Evolutionary conservation across 495 filamentous ascomycete species (phyloP), one percentile per base, ranked within the genome.

Genomic region (Penicillium lagena): DNA sequence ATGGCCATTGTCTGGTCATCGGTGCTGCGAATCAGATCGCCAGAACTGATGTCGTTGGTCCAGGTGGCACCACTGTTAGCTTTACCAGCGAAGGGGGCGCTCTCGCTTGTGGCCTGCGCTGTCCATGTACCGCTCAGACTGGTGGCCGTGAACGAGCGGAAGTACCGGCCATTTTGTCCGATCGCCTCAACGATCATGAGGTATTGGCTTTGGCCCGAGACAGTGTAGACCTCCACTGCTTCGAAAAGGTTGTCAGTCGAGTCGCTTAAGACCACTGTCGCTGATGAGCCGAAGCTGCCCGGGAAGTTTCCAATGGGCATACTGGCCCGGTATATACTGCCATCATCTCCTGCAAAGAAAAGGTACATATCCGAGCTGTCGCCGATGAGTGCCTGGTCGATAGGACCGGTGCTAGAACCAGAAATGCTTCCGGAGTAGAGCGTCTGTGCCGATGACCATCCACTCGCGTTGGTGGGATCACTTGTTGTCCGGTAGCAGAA

Each of bases 181-280:
- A 81, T 79, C 0, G 73, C 59, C 58, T 85, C 81, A 47, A 83
- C 75, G 32, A 85, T 74, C 78, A 85, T 82, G 9, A 85, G 70
- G 42, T 77, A 80, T 32, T 66, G 41, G 35, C 58, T 69, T 47
- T 76, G 70, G 30, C 73, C 76, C 8, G 56, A 7, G 34, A 84
- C 56, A 7, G 71, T 81, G 64, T 83, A 85, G 15, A 83, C 79
- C 45, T 83, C 68, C 0, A 82, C 78, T 4, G 78, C 78, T 47
- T 83, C 80, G 52, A 82, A 85, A 4, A 83, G 64, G 56, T 79
- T 72, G 58, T 80, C 69, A 1, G 39, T 65, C 9, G 65, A 49
- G 49, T 76, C 79, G 53, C 52, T 72, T n/a, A 83, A 40, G 45
- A 83, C 50, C 1, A 70, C 58, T 29, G 67, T 68, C 1, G 59